These are phyloP conservation scores for Zymoseptoria tritici DNA, from an alignment of 2,329 filamentous ascomycete species.

Conservation along the genomic window DNA sequence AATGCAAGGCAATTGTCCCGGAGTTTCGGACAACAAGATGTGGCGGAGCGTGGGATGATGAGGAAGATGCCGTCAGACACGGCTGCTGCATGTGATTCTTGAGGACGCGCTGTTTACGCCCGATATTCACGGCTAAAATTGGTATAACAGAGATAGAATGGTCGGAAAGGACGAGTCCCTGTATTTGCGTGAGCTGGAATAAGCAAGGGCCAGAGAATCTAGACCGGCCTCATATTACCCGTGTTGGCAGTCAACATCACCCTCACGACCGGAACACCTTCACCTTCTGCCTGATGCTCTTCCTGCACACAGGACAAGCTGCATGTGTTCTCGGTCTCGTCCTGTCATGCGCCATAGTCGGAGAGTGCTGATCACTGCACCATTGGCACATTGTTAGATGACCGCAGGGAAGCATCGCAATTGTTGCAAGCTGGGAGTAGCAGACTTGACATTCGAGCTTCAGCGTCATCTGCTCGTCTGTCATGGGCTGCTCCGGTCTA, in stretches of 20 bases:
- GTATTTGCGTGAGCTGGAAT: neutral
- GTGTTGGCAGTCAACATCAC: neutral
- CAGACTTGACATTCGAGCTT: conserved; percentile 48
- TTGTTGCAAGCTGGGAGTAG: conserved; percentile 46
- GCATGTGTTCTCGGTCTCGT: conserved; percentile 33
- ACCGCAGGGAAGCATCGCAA: conserved; percentile 47
- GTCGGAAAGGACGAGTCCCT: neutral
- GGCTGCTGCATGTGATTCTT: neutral
- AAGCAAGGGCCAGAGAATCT: neutral
- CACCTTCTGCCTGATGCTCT: conserved; percentile 39
- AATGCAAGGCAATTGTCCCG: neutral
- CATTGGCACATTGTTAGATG: conserved; percentile 50
- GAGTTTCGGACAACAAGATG: neutral
- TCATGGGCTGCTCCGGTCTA: conserved; percentile 40
- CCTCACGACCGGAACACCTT: conserved; percentile 23
- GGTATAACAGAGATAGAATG: neutral
- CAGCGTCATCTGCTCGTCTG: conserved; percentile 43
- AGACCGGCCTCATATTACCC: neutral
- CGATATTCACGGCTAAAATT: neutral
- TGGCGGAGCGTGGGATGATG: neutral
- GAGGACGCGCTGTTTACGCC: neutral
- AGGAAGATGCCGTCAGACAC: neutral
- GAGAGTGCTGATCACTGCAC: conserved; percentile 47
- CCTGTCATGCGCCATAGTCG: conserved; percentile 34
- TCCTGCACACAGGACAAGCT: conserved; percentile 42